Percentiles rank a stretch among this genome's conserved stretches.
These are phyloP conservation scores for Xerocomus spinulosus DNA, from an alignment of 768 basidiomycete genomes.

Conservation along the genomic window DNA sequence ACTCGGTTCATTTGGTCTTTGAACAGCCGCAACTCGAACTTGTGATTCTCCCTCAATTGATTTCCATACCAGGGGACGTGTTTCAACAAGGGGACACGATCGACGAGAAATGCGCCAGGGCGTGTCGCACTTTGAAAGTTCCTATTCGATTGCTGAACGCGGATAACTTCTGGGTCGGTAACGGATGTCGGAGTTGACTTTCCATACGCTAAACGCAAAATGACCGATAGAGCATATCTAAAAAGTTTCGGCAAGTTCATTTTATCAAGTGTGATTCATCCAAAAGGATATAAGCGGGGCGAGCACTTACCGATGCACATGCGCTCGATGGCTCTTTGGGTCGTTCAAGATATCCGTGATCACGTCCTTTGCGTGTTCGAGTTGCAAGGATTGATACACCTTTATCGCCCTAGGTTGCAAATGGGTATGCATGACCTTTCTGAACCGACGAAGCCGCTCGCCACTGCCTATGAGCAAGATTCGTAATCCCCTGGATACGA, in stretches of 20 bases:
- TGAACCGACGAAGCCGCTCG: constrained; percentile 51
- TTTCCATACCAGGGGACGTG: constrained; percentile 56
- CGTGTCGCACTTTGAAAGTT: constrained; percentile 26
- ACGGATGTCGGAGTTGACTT: constrained; percentile 20
- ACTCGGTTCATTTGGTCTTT: constrained; percentile 45
- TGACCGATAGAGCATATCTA: constrained; percentile 25
- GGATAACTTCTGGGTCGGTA: constrained; percentile 20
- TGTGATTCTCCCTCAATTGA: constrained; percentile 47
- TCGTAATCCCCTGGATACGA: constrained; percentile 49
- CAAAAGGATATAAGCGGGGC: no score
- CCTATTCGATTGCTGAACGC: constrained; percentile 11
- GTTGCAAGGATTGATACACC: constrained; percentile 41
- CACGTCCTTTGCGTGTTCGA: constrained; percentile 27
- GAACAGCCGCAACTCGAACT: constrained; percentile 46
- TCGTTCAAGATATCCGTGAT: constrained; percentile 30
- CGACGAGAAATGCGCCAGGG: constrained; percentile 34
- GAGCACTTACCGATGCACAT: constrained; percentile 42
- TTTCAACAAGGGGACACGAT: constrained; percentile 29
- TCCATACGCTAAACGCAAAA: constrained; percentile 23
- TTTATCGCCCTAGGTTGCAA: constrained; percentile 44
- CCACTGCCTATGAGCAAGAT: constrained; percentile 47
- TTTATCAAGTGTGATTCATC: background rate
- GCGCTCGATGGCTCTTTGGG: constrained; percentile 35
- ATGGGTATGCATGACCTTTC: constrained; percentile 49
- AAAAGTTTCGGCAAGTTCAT: no score